Percentiles rank a stretch among this genome's conserved stretches.
These are phyloP conservation scores for Albophoma yamanashiensis DNA, from an alignment of 2,329 filamentous ascomycete species.

Conservation along the genomic window DNA sequence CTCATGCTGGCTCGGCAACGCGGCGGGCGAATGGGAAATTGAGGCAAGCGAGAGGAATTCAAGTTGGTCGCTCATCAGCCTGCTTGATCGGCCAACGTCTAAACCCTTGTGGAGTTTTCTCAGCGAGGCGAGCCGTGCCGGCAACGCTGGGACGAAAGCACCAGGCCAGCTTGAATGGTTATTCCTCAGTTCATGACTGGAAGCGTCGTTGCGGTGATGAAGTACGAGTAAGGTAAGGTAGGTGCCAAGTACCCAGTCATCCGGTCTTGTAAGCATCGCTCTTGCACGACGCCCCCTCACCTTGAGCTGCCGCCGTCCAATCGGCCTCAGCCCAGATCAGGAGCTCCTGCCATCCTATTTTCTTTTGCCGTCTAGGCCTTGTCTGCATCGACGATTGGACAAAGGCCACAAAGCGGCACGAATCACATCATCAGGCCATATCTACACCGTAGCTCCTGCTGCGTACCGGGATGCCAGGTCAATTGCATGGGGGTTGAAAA, in stretches of 20 bases:
- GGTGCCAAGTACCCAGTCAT: neutral
- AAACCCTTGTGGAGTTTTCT: neutral
- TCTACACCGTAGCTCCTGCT: neutral
- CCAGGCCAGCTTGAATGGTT: neutral
- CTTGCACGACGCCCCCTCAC: neutral
- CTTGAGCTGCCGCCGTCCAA: neutral
- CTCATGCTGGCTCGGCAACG: neutral
- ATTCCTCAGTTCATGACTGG: neutral
- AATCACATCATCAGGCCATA: neutral
- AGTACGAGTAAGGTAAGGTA: neutral
- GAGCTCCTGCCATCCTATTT: neutral
- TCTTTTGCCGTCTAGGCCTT: neutral
- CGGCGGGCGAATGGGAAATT: constrained; percentile 1
- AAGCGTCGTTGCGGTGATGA: neutral
- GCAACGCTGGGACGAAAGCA: neutral
- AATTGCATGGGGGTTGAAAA: neutral
- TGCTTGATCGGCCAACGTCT: neutral
- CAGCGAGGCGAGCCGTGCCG: neutral
- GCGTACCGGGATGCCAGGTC: no score
- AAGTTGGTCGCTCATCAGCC: neutral
- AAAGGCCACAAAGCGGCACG: neutral
- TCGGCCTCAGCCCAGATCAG: neutral
- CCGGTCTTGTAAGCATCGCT: no score
- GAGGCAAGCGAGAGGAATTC: neutral
- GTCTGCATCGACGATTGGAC: neutral